Base-by-base conservation (phyloP, 1,284 basidiomycete species). In the Cutaneotrichosporon sp. region DNA sequence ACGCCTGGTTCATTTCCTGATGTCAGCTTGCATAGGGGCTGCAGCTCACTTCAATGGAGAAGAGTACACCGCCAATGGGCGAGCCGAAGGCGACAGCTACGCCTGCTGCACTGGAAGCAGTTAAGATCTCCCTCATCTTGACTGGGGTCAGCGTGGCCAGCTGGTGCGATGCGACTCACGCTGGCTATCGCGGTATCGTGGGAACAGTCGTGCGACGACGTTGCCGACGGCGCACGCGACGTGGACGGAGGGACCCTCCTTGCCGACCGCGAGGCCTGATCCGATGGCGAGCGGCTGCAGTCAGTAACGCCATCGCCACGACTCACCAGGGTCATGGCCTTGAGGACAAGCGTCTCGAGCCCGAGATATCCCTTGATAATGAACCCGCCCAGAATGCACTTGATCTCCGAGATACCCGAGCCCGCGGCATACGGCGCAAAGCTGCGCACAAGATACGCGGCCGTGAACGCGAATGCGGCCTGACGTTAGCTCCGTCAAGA, bases 381-480 rank as follows among this genome's bases (percentile, higher is more conserved):
- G 79, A 99, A 99, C 1, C 97, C 97, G 6, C 92, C 92, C 22
- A 99, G 82, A 69, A 99, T 98, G 78, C 95, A 98, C 75, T 99
- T 99, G 81, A 99, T 98, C 80, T 99, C 97, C 25, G 94, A 93
- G 62, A 99, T 99, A 58, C 97, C 97, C 64, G 94, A 97, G 5
- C 97, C 95, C 9, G 97, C 97, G 10, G 97, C 94, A 77, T 97
- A 97, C 56, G 89, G 94, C 2, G 95, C 94, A 71, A 97, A 87
- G 4, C 87, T 86, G 54, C 87, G 86, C 58, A 99, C 97, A 2
- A 99, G 84, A 73, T 92, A 91, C 0, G 94, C 90, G 4, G 94
- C 90, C 6, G 88, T 83, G 72, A 90, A 92, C 0, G 92, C 87
- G 72, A 97, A 94, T 2, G 83, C 67, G 7, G 84, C 84, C 93